phyloP scores from a whole-genome alignment of 2,329 filamentous ascomycete genomes.

The Epichloe gansuensis region DNA sequence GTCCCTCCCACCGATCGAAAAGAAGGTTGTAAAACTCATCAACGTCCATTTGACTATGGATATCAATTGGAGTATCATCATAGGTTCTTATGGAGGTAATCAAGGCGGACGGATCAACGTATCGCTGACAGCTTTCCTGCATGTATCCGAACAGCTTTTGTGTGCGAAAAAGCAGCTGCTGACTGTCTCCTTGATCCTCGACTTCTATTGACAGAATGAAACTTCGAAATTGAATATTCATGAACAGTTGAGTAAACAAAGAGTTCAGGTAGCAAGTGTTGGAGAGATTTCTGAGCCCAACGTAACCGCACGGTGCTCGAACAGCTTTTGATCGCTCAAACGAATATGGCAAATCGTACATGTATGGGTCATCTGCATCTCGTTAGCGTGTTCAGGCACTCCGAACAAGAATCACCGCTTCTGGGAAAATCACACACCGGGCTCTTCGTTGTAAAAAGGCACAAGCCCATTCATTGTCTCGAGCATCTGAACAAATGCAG shows the following conservation, averaged over 20 bases:
- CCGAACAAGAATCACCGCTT: neutral
- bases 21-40: slow-evolving; percentile 95
- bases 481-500: slow-evolving; percentile 40
- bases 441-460: slow-evolving; percentile 27
- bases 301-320: slow-evolving; percentile 68
- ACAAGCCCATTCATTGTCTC: slow-evolving; percentile 22
- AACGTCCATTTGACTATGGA: slow-evolving; percentile 90
- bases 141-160: slow-evolving; percentile 74
- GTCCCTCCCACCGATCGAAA: slow-evolving; percentile 81
- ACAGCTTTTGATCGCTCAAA: slow-evolving; percentile 58
- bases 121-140: slow-evolving; percentile 69
- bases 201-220: slow-evolving; percentile 65
- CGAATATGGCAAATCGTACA: slow-evolving; percentile 45
- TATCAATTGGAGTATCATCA: slow-evolving; percentile 72
- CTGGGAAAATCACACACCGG: slow-evolving; percentile 18
- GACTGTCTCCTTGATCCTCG: slow-evolving; percentile 39
- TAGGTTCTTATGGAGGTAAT: slow-evolving; percentile 71
- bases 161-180: slow-evolving; percentile 63
- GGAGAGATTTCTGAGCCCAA: slow-evolving; percentile 82
- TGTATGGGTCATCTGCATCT: slow-evolving; percentile 35
- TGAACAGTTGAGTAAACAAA: slow-evolving; percentile 85
- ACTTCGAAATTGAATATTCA: slow-evolving; percentile 77
- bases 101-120: slow-evolving; percentile 59
- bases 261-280: slow-evolving; percentile 98
- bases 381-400: neutral